phyloP scores from a whole-genome alignment of 192 early-diverging fungal species.

The Glomus cerebriforme region DNA sequence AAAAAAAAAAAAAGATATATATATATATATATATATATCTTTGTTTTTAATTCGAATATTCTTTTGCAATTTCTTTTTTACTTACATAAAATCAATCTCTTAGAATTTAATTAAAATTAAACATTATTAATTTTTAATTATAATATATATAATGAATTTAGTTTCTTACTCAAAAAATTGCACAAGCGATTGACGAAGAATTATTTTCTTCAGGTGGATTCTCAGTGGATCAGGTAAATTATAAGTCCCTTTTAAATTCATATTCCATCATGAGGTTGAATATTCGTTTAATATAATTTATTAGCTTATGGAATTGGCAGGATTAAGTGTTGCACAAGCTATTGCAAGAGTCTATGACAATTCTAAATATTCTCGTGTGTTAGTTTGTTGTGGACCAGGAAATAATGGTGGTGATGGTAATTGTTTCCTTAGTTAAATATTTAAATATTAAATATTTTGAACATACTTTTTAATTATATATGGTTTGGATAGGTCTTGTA shows the following conservation, averaged over 20 bases:
- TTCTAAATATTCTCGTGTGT: constrained; percentile 51
- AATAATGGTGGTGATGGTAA: constrained; percentile 97
- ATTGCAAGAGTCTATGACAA: constrained; percentile 69
- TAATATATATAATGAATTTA: constrained; percentile 19
- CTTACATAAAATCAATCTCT: too few relatives aligned
- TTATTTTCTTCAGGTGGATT: constrained; percentile 86
- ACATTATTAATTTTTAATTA: too few relatives aligned
- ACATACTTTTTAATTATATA: constrained; percentile 12
- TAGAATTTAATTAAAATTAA: too few relatives aligned
- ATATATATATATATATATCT: neutral
- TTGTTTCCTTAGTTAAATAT: neutral
- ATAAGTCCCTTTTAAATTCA: constrained; percentile 11
- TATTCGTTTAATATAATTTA: too few relatives aligned
- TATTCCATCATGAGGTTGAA: too few relatives aligned
- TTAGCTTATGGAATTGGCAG: constrained; percentile 60
- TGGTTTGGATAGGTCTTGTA: constrained; percentile 65
- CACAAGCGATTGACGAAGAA: constrained; percentile 78
- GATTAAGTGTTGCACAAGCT: constrained; percentile 87
- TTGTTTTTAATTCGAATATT: neutral
- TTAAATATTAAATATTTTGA: neutral
- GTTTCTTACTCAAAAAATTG: constrained; percentile 63
- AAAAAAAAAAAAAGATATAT: neutral
- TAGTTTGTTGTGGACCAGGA: constrained; percentile 81
- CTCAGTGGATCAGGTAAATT: constrained; percentile 83
- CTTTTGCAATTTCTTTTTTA: neutral